Evolutionary conservation across 169 alveolate species (phyloP), one percentile per base, ranked within the genome.

Genomic region (Babesia ovata): DNA sequence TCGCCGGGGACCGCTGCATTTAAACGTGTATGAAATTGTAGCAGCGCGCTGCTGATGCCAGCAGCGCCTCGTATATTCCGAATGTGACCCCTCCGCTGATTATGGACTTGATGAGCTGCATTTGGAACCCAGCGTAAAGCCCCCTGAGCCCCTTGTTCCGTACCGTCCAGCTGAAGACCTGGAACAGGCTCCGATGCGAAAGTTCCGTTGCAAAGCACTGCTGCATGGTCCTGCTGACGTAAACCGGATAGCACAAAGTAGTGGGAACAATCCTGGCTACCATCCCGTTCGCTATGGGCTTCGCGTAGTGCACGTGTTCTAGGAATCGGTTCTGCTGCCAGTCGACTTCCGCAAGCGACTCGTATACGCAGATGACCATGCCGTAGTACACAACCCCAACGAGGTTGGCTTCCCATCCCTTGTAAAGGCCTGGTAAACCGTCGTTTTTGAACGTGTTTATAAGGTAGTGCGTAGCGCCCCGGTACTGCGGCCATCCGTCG

Each of bases 401-500:
- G 28, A 73, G 4, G 12, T 75, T 45, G 14, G 66, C 90, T 39
- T 75, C 67, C 62, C 71, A 70, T 16, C 90, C 90, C 58, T 66
- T 56, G 29, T 63, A 83, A 0, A 60, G 13, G 19, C 71, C 82
- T 19, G 54, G n/a, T 2, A 54, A 19, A 17, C 90, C 90, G 19
- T 69, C 61, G 28, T 52, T 59, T 19, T 50, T 42, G 54, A 58
- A 45, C 19, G 90, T 83, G 53, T 22, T 48, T 22, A 52, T 14
- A 8, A 83, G 16, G 53, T 75, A 83, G 57, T 83, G 74, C 21
- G 50, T 22, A 17, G 90, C 76, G 11, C 86, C 86, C n/a, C 90
- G 65, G 63, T 75, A 74, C 54, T 74, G 85, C 16, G 86, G 86
- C 90, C 90, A 83, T 10, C 90, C 90, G 53, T 73, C 90, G 4